Conservation (phyloP, 2,329 filamentous ascomycete species). For the Aspergillus brunneoviolaceus region DNA sequence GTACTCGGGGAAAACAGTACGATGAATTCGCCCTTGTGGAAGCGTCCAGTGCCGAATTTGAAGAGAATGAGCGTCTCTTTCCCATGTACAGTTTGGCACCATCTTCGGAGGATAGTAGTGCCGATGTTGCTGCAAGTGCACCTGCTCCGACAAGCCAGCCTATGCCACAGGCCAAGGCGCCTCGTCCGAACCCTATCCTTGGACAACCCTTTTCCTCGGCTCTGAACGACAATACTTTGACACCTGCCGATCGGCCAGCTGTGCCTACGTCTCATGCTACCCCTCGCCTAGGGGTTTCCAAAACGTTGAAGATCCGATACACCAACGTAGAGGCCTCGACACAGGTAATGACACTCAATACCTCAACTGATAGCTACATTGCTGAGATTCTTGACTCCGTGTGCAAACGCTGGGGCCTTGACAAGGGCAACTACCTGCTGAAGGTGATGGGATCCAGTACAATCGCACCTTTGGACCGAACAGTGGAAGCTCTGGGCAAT, state of each 20-base stretch:
- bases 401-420: conserved; percentile 62
- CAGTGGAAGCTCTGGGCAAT: conserved; percentile 62
- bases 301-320: conserved; percentile 60
- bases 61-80: conserved; percentile 59
- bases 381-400: conserved; percentile 65
- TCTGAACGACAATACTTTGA: conserved; percentile 46
- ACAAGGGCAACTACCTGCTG: conserved; percentile 63
- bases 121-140: conserved; percentile 25
- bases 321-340: conserved; percentile 59
- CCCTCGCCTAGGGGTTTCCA: conserved; percentile 58
- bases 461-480: conserved; percentile 63
- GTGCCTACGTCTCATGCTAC: conserved; percentile 48
- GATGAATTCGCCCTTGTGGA: conserved; percentile 67
- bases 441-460: conserved; percentile 64
- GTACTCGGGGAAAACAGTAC: conserved; percentile 63
- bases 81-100: conserved; percentile 48
- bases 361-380: conserved; percentile 65
- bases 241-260: conserved; percentile 47
- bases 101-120: conserved; percentile 29
- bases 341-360: conserved; percentile 55
- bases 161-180: conserved; percentile 23
- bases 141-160: conserved; percentile 24
- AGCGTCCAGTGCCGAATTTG: conserved; percentile 55
- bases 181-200: conserved; percentile 43
- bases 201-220: conserved; percentile 49